These are phyloP conservation scores for Fraxinus floribunda DNA, from an alignment of 305 asterid genomes.

Conservation along the genomic window DNA sequence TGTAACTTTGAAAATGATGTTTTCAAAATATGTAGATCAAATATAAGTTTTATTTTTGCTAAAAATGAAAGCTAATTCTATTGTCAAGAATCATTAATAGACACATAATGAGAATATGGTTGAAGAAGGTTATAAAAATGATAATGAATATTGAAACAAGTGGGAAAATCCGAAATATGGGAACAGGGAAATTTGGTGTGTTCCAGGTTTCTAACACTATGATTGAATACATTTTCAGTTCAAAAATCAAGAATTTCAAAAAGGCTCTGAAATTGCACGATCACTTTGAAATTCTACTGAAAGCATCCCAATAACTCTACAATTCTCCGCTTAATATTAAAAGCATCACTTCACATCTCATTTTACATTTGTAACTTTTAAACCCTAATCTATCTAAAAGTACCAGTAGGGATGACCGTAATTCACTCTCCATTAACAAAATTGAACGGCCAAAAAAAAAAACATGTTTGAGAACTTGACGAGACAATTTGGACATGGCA, in stretches of 20 bases:
- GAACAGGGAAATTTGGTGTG: neutral
- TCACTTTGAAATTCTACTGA: neutral
- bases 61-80: neutral
- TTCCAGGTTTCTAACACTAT: neutral
- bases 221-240: neutral
- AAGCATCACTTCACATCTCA: neutral
- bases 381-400: neutral
- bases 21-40: neutral
- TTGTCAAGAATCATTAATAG: neutral
- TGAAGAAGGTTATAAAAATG: neutral
- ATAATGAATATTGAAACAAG: neutral
- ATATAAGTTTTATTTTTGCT: neutral
- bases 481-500: conserved; percentile 73
- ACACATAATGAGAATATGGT: neutral
- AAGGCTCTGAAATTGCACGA: neutral
- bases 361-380: neutral
- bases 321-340: neutral
- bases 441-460: neutral
- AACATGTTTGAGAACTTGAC: conserved; percentile 80
- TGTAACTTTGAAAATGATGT: neutral
- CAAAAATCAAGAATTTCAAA: neutral
- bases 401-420: too few relatives aligned
- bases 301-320: neutral
- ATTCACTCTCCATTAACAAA: neutral
- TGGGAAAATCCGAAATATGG: neutral